phyloP scores from a whole-genome alignment of 2,329 filamentous ascomycete genomes.

The Pseudopyrenochaeta lycopersici region DNA sequence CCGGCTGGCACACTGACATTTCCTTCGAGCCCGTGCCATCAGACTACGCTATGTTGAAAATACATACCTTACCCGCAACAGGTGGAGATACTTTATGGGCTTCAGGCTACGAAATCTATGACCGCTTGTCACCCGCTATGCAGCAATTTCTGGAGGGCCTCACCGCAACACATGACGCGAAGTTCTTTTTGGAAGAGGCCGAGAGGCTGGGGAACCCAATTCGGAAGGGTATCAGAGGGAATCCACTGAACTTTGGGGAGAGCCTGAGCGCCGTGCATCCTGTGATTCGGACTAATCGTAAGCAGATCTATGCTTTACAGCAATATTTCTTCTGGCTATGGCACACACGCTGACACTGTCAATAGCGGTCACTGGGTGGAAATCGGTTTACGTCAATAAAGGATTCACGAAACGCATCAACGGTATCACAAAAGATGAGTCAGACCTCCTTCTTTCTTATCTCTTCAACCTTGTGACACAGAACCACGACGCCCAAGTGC shows the following conservation, averaged over 20 bases:
- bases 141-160: constrained; percentile 59
- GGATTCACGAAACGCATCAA: constrained; percentile 54
- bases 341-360: constrained; percentile 1
- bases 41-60: constrained; percentile 51
- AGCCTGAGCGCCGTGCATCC: constrained; percentile 64
- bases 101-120: constrained; percentile 58
- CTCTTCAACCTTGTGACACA: constrained; percentile 55
- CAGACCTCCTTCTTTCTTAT: constrained; percentile 53
- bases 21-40: constrained; percentile 53
- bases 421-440: constrained; percentile 56
- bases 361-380: constrained; percentile 69
- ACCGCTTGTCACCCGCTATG: constrained; percentile 59
- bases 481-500: constrained; percentile 63
- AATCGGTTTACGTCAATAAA: constrained; percentile 52
- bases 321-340: neutral
- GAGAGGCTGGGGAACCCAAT: constrained; percentile 37
- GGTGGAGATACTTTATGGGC: constrained; percentile 51
- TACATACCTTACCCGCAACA: constrained; percentile 44
- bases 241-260: constrained; percentile 64
- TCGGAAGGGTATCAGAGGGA: constrained; percentile 49
- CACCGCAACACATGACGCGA: constrained; percentile 55
- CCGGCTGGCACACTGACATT: constrained; percentile 63
- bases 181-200: constrained; percentile 40
- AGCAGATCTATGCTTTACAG: neutral
- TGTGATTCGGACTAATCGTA: constrained; percentile 68